Base-by-base conservation (phyloP, 257 asterid genomes). In the Handroanthus guayacan region DNA sequence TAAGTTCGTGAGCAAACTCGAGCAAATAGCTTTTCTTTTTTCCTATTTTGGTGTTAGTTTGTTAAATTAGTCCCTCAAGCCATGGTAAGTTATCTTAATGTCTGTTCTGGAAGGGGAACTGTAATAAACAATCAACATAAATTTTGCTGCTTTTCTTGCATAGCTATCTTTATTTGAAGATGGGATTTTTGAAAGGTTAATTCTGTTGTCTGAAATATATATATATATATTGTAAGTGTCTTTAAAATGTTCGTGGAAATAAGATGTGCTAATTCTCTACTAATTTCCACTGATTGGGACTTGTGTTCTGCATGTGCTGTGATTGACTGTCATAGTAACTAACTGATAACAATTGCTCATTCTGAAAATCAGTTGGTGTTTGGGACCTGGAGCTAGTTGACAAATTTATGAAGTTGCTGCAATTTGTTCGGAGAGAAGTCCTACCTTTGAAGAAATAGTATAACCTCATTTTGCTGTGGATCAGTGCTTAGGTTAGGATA, bases 401-500 rank as follows among this genome's bases (percentile, higher is more conserved):
- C 34, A 9, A 36, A 48, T 9, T 31, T 71, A 51, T 78, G 60
- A 44, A 34, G 62, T 60, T 37, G 31, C 67, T 9, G 67, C 69
- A 14, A 57, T 47, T 50, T 67, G 41, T 41, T 64, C 47, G 11
- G 55, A 47, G 41, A 31, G 16, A 16, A 14, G 43, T 20, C 44
- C 48, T 62, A 37, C 37, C 31, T 76, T 41, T 72, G 68, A 10
- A 47, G 71, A 62, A 18, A 48, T 38, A 47, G 9, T 70, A 4
- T 54, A 55, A 72, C 50, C 71, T 36, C 18, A 47, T 44, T 65
- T 69, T 69, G 31, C 74, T 39, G 43, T 54, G 70, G 13, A 37
- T 73, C 64, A 52, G 14, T 77, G 78, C 65, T 78, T 81, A 78
- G 84, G 82, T 61, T 62, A 73, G 79, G 68, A 63, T 75, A 67